Base-by-base conservation (phyloP, 208 protist genomes). In the Acanthamoeba sp. region DNA sequence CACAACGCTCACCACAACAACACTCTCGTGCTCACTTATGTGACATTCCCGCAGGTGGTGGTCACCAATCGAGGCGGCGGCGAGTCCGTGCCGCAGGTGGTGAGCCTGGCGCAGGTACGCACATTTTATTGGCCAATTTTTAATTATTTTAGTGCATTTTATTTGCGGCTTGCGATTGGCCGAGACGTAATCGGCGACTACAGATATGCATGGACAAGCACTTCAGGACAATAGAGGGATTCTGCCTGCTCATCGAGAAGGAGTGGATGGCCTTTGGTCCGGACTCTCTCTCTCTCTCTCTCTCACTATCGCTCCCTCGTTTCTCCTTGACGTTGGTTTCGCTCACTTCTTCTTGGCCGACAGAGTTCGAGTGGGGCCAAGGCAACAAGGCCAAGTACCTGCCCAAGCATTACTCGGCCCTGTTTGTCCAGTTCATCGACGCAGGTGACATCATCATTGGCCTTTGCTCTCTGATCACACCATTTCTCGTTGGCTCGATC, bases 211-310 rank as follows among this genome's bases (percentile, higher is more conserved):
- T 99, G 27, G 98, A 99, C 90, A 97, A 98, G 29, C 98, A 98
- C 96, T 98, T 98, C 95, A 97, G 98, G 82, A 99, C 98, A 59
- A 96, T 98, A n/a, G 76, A 97, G 12, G 98, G 98, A n/a, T 99
- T 99, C 95, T 97, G 96, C 93, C 93, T 97, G 20, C 91, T 99
- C 42, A 91, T 99, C 22, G 98, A 99, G 93, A 98, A 98, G 93
- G 98, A 99, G 93, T 99, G 98, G 92, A 96, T 95, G 80, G 95
- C 95, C 32, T 98, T 98, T 91, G 45, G n/a, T 38, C 45, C 45
- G 45, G 6, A 48, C 45, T n/a, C n/a, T n/a, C n/a, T n/a, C n/a
- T n/a, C n/a, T n/a, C 45, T 24, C 50, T 14, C 50, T 5, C 50
- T 24, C 24, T 55, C 1, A 3, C 9, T 20, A 24, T 55, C 50